Percentiles rank a stretch among this genome's conserved stretches.
These are phyloP conservation scores for Thecaphora thlaspeos DNA, from an alignment of 1,284 basidiomycete genomes.

Conservation along the genomic window DNA sequence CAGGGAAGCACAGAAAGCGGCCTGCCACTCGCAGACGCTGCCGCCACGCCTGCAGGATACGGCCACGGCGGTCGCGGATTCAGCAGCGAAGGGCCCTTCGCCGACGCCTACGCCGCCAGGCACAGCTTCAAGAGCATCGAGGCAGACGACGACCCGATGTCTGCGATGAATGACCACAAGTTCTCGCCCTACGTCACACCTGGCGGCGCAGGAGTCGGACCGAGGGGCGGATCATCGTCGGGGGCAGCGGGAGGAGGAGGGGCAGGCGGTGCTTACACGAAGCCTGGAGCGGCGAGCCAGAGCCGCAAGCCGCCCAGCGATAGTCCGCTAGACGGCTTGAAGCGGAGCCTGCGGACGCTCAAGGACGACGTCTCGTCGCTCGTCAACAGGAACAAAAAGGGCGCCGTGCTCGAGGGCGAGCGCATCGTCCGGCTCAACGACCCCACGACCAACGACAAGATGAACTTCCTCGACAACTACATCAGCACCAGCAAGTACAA, in stretches of 20 bases:
- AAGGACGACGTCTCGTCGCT: conserved; percentile 37
- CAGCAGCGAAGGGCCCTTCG: conserved; percentile 31
- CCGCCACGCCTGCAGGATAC: conserved; percentile 37
- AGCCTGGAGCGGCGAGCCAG: conserved; percentile 9
- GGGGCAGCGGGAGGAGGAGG: conserved; percentile 6
- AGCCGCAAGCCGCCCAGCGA: conserved; percentile 32
- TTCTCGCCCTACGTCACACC: conserved; percentile 19
- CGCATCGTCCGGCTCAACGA: conserved; percentile 52
- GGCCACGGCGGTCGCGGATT: conserved; percentile 13
- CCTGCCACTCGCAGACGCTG: conserved; percentile 31
- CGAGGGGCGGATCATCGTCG: no score
- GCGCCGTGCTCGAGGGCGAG: conserved; percentile 34
- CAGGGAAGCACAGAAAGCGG: conserved; percentile 39
- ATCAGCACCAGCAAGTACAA: conserved; percentile 97
- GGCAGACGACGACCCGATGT: conserved; percentile 49
- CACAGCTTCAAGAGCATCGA: conserved; percentile 51
- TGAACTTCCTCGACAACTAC: conserved; percentile 66
- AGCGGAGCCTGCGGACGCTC: conserved; percentile 30
- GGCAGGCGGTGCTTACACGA: background rate
- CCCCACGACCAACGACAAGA: conserved; percentile 44
- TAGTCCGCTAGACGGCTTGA: conserved; percentile 33
- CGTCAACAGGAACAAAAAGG: conserved; percentile 28
- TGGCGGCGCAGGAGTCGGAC: no score
- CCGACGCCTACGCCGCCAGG: conserved; percentile 39
- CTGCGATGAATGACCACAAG: conserved; percentile 19